Evolutionary conservation across 2,329 filamentous ascomycete species (phyloP), one percentile per base, ranked within the genome.

Genomic region (Aspergillus neoniger): DNA sequence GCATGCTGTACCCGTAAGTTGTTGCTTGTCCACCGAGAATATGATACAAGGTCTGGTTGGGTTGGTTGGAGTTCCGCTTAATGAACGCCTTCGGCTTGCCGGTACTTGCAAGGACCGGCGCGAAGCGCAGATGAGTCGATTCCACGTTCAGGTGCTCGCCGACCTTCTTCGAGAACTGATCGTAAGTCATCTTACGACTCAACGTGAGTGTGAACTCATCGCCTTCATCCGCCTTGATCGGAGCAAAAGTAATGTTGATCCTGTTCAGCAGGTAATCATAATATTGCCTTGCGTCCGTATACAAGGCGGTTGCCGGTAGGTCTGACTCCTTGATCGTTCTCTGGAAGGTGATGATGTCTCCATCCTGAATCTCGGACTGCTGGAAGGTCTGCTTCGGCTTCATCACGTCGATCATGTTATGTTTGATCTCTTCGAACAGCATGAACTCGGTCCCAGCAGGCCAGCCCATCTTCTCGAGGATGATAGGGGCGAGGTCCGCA

Each of bases 361-460:
- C 95, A 70, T 99, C 94, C 74, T 98, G 94, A 23, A 99, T 90
- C 75, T 99, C 96, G 1, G 95, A 95, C 61, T 91, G 88, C 66
- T 92, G 91, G 61, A 99, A 83, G 0, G 92, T 92, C 72, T 92
- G 88, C 79, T 96, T 98, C 0, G 89, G 85, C 78, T 97, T 98
- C 81, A 99, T 89, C 6, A 86, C 84, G 73, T 99, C 96, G 67
- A 99, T 96, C 93, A 98, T 98, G 62, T 88, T 91, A 55, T 93
- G 92, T 78, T 98, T 99, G 78, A 99, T 98, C 80, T 99, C 95
- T 83, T 99, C 95, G 80, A 88, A 98, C 21, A 99, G 84, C 68
- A 85, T 83, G 62, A 90, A 85, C 3, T 86, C 81, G 4, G 90
- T 85, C 64, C 90, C 92, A 1, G 90, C 85, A 23, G 90, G 85